phyloP scores from a whole-genome alignment of 345 rosid genomes.

The Jatropha curcas region DNA sequence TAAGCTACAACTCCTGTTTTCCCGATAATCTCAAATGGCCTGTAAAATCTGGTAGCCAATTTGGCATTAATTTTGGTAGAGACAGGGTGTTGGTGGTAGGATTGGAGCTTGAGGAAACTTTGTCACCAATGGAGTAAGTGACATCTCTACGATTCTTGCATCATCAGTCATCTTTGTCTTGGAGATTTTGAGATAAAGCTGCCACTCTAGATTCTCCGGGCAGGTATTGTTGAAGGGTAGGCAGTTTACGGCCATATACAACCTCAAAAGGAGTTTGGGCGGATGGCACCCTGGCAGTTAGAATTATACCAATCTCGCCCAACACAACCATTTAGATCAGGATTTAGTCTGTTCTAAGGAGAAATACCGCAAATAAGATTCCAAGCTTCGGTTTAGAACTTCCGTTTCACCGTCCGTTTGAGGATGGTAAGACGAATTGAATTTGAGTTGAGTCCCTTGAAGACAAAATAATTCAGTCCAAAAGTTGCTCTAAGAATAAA shows the following conservation, averaged over 20 bases:
- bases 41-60: neutral
- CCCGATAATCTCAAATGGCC: neutral
- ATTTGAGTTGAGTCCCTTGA: neutral
- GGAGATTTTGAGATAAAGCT: neutral
- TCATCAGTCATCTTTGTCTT: neutral
- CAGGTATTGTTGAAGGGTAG: neutral
- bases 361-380: neutral
- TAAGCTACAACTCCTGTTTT: neutral
- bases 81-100: neutral
- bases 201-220: neutral
- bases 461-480: neutral
- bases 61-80: too few relatives aligned
- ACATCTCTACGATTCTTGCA: neutral
- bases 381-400: neutral
- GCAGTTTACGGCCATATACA: neutral
- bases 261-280: neutral
- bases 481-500: too few relatives aligned
- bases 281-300: neutral
- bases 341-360: neutral
- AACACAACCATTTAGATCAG: neutral
- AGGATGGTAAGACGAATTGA: neutral
- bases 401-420: too few relatives aligned
- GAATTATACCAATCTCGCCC: neutral
- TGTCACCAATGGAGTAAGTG: too few relatives aligned
- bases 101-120: neutral